Base-by-base conservation (phyloP, 148 eudicot species). In the Heliosperma pusillum region DNA sequence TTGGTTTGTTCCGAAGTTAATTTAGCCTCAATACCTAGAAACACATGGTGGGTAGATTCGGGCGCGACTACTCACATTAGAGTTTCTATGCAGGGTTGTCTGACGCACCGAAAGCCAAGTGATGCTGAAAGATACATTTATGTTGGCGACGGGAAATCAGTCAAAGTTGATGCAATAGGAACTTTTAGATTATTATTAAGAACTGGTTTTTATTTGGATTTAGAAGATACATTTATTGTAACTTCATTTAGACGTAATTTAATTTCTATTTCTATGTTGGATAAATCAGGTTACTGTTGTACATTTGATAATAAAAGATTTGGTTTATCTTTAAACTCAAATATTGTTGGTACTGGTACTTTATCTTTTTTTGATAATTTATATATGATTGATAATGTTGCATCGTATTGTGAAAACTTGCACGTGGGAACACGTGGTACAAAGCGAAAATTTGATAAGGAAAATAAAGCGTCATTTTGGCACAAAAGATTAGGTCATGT, bases 181-280 rank as follows among this genome's bases (percentile, higher is more conserved):
- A 13, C 24, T 1, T 62, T 44, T 62, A 42, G 76, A 13, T 74
- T 62, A 44, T 62, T 25, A 44, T 45, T 61, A 62, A 36, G 6
- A 6, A 13, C 69, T 60, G 47, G 69, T 7, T 40, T 22, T 15
- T 42, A 59, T 73, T 73, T 60, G 29, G 75, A 72, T 57, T 72
- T 40, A 24, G 27, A 72, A 56, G 75, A 58, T 24, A 55, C 63
- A 57, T 74, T 44, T 74, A 4, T 74, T 42, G 69, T 44, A 44
- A 66, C 55, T 3, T 72, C 66, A 17, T 72, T 72, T 59, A 73
- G 67, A 42, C 67, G 24, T 11, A 60, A 73, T 24, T 73, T 73
- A 19, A 12, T 73, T 59, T 73, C 1, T 42, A 26, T 73, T 60
- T 60, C 57, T 21, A 1, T 13, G 10, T 73, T 59, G 67, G 56